Evolutionary conservation across 2,329 filamentous ascomycete genomes (phyloP).

Genomic region (Teratosphaeria epicoccoides): DNA sequence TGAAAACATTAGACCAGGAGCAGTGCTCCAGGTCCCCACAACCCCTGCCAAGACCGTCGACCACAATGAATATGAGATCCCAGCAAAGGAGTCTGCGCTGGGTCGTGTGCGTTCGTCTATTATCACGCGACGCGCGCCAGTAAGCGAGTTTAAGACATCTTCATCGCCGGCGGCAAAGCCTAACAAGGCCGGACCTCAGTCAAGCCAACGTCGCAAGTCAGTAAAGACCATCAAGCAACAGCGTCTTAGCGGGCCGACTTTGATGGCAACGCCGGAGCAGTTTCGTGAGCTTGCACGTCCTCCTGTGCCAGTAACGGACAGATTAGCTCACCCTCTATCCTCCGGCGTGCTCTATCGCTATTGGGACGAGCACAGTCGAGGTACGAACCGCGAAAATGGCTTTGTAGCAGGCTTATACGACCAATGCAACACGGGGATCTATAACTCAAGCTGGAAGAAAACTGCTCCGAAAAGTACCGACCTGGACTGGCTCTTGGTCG

Average conservation of each 20-base stretch:
- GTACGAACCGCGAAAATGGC: not conserved
- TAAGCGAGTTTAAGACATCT: too few relatives aligned
- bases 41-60: not conserved
- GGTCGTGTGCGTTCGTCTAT: too few relatives aligned
- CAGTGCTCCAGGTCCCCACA: not conserved
- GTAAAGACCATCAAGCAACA: not conserved
- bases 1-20: too few relatives aligned
- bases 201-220: too few relatives aligned
- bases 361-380: conserved; percentile 3
- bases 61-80: too few relatives aligned
- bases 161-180: too few relatives aligned
- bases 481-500: not conserved
- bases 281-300: not conserved
- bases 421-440: not conserved
- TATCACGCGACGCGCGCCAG: too few relatives aligned
- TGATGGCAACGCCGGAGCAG: not conserved
- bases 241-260: not conserved
- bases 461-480: conserved; percentile 3
- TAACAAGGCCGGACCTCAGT: too few relatives aligned
- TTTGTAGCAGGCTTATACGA: conserved; percentile 5
- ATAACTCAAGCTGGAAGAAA: not conserved
- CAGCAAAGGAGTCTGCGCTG: too few relatives aligned
- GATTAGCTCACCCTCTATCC: not conserved
- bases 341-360: conserved; percentile 1
- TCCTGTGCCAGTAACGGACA: conserved; percentile 1